Percentiles rank a stretch among this genome's conserved stretches.
Evolutionary conservation across 441 rosid genomes (phyloP).

Genomic region (Omphalea diandra): DNA sequence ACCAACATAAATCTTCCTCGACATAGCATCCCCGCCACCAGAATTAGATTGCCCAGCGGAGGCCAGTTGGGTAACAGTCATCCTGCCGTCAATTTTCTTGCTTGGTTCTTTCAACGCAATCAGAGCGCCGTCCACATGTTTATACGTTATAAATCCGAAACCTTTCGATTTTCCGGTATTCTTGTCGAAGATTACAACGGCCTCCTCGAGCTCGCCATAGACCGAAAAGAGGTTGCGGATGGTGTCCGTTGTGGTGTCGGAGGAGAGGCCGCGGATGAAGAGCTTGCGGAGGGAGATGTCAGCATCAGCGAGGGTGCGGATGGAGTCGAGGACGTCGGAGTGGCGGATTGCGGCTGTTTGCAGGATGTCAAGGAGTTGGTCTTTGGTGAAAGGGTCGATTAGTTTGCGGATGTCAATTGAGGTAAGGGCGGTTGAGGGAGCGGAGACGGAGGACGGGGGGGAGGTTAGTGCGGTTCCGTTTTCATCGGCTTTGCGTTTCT

Average conservation of each 20-base stretch:
- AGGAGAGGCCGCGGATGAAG: slow-evolving; percentile 84
- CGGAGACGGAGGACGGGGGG: slow-evolving; percentile 1
- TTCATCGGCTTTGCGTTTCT: slow-evolving; percentile 84
- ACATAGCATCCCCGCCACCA: slow-evolving; percentile 36
- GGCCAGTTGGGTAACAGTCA: slow-evolving; percentile 85
- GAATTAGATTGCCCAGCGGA: slow-evolving; percentile 70
- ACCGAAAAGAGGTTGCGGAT: slow-evolving; percentile 61
- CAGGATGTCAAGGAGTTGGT: slow-evolving; percentile 75
- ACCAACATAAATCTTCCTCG: slow-evolving; percentile 81
- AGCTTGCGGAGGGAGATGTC: slow-evolving; percentile 82
- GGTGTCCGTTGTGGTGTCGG: slow-evolving; percentile 81
- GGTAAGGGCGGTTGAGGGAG: slow-evolving; percentile 32
- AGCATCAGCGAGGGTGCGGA: slow-evolving; percentile 62
- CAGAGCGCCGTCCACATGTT: slow-evolving; percentile 78
- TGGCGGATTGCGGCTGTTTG: slow-evolving; percentile 60
- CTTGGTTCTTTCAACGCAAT: slow-evolving; percentile 84
- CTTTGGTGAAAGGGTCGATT: slow-evolving; percentile 62
- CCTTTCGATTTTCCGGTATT: slow-evolving; percentile 84
- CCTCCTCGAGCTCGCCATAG: slow-evolving; percentile 85
- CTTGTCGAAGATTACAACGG: slow-evolving; percentile 82
- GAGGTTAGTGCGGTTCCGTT: slow-evolving; percentile 35
- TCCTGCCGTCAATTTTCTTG: slow-evolving; percentile 87
- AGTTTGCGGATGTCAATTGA: slow-evolving; percentile 68
- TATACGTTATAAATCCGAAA: slow-evolving; percentile 78
- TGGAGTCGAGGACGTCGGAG: slow-evolving; percentile 56